These are phyloP conservation scores for Wickerhamomyces queroliae DNA, from an alignment of 805 yeast genomes.

Conservation along the genomic window DNA sequence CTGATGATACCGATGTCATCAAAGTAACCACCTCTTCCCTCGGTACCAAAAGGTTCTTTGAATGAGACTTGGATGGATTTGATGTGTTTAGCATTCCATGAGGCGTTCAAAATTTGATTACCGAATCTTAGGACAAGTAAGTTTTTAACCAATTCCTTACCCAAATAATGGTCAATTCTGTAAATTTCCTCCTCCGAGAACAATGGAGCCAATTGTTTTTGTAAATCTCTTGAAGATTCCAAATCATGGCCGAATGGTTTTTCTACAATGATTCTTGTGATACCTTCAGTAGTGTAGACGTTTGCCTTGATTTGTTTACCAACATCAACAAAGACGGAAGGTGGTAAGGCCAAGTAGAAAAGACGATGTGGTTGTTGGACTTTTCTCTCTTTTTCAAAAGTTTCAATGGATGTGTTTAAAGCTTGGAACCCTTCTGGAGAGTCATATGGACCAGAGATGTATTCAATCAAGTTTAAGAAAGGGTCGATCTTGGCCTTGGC, in stretches of 20 bases:
- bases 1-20: slow-evolving; percentile 93
- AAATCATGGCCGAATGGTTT: slow-evolving; percentile 97
- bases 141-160: slow-evolving; percentile 97
- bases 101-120: slow-evolving; percentile 79
- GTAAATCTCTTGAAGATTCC: slow-evolving; percentile 70
- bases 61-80: slow-evolving; percentile 81
- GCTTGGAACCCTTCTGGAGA: slow-evolving; percentile 62
- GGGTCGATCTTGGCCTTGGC: slow-evolving; percentile 41
- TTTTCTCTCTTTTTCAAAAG: slow-evolving; percentile 46
- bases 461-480: slow-evolving; percentile 61
- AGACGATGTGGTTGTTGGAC: slow-evolving; percentile 64
- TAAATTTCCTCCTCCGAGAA: slow-evolving; percentile 88
- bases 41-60: slow-evolving; percentile 98
- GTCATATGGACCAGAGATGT: slow-evolving; percentile 79
- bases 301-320: slow-evolving; percentile 65
- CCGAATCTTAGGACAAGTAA: slow-evolving; percentile 85
- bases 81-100: slow-evolving; percentile 81
- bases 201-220: slow-evolving; percentile 71
- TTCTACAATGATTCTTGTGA: slow-evolving; percentile 82
- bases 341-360: slow-evolving; percentile 93
- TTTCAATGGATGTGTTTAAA: slow-evolving; percentile 49
- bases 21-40: slow-evolving; percentile 98
- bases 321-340: slow-evolving; percentile 80
- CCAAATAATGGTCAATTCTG: slow-evolving; percentile 96
- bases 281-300: slow-evolving; percentile 63